Evolutionary conservation across 192 early-diverging fungal species (phyloP).

Genomic region (Paraglomus brasilianum): DNA sequence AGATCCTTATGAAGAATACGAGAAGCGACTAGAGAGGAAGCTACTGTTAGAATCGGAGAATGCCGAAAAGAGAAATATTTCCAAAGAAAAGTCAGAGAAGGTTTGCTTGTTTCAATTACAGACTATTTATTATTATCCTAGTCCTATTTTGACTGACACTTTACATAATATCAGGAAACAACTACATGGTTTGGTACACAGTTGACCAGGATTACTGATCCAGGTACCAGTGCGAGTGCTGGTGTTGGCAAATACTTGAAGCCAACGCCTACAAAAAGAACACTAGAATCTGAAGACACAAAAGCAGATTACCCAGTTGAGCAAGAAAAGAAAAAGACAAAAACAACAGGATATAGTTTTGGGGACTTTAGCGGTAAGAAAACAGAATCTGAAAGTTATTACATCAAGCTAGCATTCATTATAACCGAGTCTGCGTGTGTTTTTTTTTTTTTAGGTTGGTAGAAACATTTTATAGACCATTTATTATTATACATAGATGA

Average conservation of each 20-base stretch:
- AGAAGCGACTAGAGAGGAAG: constrained; percentile 66
- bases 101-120: constrained; percentile 20
- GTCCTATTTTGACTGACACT: not conserved
- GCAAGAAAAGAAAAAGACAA: constrained; percentile 16
- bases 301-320: constrained; percentile 11
- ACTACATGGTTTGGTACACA: constrained; percentile 75
- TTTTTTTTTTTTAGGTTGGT: too few species aligned
- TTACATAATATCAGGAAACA: constrained; percentile 43
- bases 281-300: constrained; percentile 4
- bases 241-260: constrained; percentile 70
- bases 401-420: too few species aligned
- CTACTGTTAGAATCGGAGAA: constrained; percentile 51
- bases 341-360: constrained; percentile 33
- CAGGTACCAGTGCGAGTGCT: constrained; percentile 34
- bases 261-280: constrained; percentile 27
- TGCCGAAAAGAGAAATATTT: constrained; percentile 35
- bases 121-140: not conserved
- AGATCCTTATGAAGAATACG: constrained; percentile 82
- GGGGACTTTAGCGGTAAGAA: constrained; percentile 43
- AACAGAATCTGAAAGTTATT: too few species aligned
- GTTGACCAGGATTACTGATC: constrained; percentile 35
- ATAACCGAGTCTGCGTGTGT: too few species aligned
- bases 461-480: too few species aligned
- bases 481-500: too few species aligned
- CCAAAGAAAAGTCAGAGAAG: constrained; percentile 53